Base-by-base conservation (phyloP, 768 basidiomycete genomes). In the Dacryopinax primogenitus region DNA sequence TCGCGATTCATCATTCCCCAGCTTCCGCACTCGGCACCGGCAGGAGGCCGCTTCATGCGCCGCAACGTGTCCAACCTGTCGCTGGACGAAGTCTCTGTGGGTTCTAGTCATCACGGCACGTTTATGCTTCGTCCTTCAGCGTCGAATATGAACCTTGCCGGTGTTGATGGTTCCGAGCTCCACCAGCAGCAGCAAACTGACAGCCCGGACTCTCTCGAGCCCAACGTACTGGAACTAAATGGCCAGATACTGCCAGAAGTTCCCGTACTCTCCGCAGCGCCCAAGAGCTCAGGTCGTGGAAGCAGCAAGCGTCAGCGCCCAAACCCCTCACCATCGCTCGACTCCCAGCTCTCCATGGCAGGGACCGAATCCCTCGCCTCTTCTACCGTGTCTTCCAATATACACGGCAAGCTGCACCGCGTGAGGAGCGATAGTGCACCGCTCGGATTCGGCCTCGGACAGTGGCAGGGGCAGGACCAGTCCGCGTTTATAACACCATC, bases 381-480 rank as follows among this genome's bases (percentile, higher is more conserved):
- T 44, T 65, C 39, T 1, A 66, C 39, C 18, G 68, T 39, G 11
- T 41, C 64, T n/a, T 68, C 68, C 16, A 70, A 70, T 67, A 73
- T 66, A 66, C 70, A 70, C 63, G 68, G 68, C 36, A 79, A 80
- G 74, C 79, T 78, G 72, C 71, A 77, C 61, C 78, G 86, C n/a
- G 85, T 85, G 33, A 74, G 86, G 70, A 86, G 85, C 70, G 86
- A 87, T 70, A 83, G 82, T 33, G 83, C 86, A 18, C 86, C 86
- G 37, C 73, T 87, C 34, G 85, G 85, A 44, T 84, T 84, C 70
- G 80, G 70, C 66, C 68, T 72, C 35, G 62, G 44, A 45, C 41
- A 44, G 41, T 44, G 41, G 41, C 41, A 44, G 41, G 23, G 18
- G 6, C 41, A 44, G 18, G 41, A 44, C 18, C 41, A 44, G 41